These are phyloP conservation scores for Termitomyces heimii DNA, from an alignment of 768 basidiomycete species.

Conservation along the genomic window DNA sequence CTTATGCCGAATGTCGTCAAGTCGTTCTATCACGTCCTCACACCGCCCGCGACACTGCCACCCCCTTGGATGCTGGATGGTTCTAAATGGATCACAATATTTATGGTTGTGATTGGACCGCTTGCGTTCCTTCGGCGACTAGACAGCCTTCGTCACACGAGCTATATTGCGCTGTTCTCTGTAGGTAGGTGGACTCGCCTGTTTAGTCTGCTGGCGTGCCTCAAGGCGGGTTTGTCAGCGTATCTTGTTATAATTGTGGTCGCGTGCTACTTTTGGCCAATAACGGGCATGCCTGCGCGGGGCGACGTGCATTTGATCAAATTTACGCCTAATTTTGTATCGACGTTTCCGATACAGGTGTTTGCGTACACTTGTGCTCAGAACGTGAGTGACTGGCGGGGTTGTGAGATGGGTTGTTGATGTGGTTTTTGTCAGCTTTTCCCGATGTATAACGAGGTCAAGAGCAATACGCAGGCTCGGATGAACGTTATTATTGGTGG, in stretches of 20 bases:
- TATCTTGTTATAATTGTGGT: constrained; percentile 80
- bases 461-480: constrained; percentile 69
- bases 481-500: constrained; percentile 86
- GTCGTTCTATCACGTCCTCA: constrained; percentile 75
- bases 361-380: constrained; percentile 92
- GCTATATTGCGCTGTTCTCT: constrained; percentile 86
- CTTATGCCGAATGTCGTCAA: constrained; percentile 88
- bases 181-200: constrained; percentile 52
- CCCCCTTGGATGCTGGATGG: constrained; percentile 75
- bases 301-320: constrained; percentile 70
- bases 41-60: constrained; percentile 55
- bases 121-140: constrained; percentile 78
- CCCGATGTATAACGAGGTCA: constrained; percentile 90
- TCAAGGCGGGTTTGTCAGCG: constrained; percentile 29
- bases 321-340: constrained; percentile 72
- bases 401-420: neutral
- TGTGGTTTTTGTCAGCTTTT: constrained; percentile 58
- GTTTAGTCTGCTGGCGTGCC: neutral
- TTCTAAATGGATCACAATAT: constrained; percentile 75
- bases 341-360: constrained; percentile 90
- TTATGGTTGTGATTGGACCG: constrained; percentile 74
- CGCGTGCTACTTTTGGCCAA: constrained; percentile 70
- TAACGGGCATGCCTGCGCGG: constrained; percentile 52
- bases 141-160: constrained; percentile 84
- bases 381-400: constrained; percentile 53